phyloP scores from a whole-genome alignment of 345 rosid genomes.

The Salix arbutifolia region DNA sequence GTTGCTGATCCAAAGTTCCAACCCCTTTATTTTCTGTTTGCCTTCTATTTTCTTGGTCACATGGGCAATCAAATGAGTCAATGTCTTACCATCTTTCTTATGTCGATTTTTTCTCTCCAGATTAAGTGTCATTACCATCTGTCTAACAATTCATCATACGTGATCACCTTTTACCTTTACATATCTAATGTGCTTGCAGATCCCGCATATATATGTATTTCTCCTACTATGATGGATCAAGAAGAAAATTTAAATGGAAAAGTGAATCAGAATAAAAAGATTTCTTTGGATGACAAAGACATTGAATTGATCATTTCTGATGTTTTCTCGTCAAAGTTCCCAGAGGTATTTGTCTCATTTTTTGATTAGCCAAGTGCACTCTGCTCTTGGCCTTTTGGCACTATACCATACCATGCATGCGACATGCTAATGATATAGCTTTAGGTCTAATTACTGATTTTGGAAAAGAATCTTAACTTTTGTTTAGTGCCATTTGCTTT shows the following conservation, averaged over 20 bases:
- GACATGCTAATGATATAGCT: not conserved
- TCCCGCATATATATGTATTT: conserved; percentile 52
- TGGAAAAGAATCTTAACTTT: not conserved
- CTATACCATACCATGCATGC: not conserved
- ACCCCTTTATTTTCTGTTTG: not conserved
- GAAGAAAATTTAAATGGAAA: conserved; percentile 24
- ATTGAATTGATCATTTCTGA: conserved; percentile 44
- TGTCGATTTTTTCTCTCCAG: too few relatives aligned
- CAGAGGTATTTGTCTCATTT: conserved; percentile 39
- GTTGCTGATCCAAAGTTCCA: too few relatives aligned
- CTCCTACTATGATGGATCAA: conserved; percentile 27
- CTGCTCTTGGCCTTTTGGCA: not conserved
- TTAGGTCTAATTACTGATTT: not conserved
- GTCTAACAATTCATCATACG: not conserved
- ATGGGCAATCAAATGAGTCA: not conserved
- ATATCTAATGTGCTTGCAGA: conserved; percentile 36
- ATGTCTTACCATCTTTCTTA: too few relatives aligned
- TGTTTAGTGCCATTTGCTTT: too few relatives aligned
- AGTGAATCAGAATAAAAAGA: conserved; percentile 17
- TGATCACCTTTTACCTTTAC: not conserved
- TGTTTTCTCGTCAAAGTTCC: conserved; percentile 42
- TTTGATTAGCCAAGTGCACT: not conserved
- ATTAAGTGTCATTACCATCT: too few relatives aligned
- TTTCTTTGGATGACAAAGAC: conserved; percentile 36
- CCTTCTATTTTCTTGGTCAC: not conserved